Conservation (phyloP, 2,329 filamentous ascomycete genomes). For the Microsporum audouinii region DNA sequence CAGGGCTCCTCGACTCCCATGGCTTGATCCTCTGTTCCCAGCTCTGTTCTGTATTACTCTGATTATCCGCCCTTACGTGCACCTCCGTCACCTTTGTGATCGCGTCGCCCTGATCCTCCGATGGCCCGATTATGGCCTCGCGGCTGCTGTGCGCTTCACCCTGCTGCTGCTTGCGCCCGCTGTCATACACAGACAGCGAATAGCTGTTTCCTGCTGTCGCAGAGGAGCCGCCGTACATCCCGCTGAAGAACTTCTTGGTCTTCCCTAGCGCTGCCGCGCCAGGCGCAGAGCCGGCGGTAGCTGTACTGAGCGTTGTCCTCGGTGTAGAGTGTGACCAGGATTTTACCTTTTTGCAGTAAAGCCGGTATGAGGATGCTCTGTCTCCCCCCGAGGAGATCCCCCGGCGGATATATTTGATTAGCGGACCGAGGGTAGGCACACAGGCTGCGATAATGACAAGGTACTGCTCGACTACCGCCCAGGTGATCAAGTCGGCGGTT, state of each 20-base stretch:
- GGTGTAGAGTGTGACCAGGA: neutral
- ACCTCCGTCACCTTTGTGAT: neutral
- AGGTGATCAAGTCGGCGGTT: slow-evolving; percentile 3
- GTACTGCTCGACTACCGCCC: slow-evolving; percentile 11
- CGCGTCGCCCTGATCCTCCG: neutral
- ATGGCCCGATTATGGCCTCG: neutral
- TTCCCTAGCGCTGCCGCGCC: neutral
- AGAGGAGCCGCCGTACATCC: neutral
- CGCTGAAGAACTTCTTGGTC: neutral
- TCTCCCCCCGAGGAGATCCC: neutral
- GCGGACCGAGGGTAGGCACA: slow-evolving; percentile 9
- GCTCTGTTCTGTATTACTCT: neutral
- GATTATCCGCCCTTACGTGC: neutral
- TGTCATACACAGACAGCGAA: neutral
- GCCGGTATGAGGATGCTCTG: neutral
- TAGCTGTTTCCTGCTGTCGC: neutral
- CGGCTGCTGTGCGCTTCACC: neutral
- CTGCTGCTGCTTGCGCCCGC: neutral
- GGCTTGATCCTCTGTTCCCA: neutral
- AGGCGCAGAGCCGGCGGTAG: neutral
- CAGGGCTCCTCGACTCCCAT: too few species aligned
- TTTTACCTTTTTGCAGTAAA: neutral
- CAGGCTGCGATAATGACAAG: slow-evolving; percentile 12
- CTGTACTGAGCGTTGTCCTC: neutral
- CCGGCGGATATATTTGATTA: slow-evolving; percentile 3